Evolutionary conservation across 192 early-diverging fungal species (phyloP).

Genomic region (Rhizoclosmatium sp.): DNA sequence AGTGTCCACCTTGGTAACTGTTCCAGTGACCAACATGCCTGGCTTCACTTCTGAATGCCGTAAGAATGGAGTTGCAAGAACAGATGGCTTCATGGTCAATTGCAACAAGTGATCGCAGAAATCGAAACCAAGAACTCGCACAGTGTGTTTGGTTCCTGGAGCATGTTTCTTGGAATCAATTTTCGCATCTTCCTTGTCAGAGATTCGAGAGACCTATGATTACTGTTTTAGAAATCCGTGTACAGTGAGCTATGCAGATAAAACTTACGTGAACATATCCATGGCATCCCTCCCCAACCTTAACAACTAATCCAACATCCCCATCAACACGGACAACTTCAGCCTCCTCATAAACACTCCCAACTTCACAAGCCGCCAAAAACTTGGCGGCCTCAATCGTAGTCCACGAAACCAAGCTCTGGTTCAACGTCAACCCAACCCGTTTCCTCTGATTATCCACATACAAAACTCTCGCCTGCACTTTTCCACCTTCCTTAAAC

Average conservation of each 20-base stretch:
- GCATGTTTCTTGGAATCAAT: slow-evolving; percentile 60
- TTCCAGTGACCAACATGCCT: slow-evolving; percentile 65
- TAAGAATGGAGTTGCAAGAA: slow-evolving; percentile 76
- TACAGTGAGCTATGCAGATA: too few relatives aligned
- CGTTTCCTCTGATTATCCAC: slow-evolving; percentile 54
- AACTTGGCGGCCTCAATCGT: not conserved
- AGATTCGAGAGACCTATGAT: slow-evolving; percentile 66
- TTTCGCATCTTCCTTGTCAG: slow-evolving; percentile 67
- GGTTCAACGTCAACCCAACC: slow-evolving; percentile 48
- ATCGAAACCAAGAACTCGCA: slow-evolving; percentile 81
- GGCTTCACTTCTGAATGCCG: slow-evolving; percentile 71
- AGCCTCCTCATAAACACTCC: slow-evolving; percentile 68
- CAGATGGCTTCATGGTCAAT: slow-evolving; percentile 73
- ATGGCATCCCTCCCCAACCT: slow-evolving; percentile 47
- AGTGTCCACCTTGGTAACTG: slow-evolving; percentile 45
- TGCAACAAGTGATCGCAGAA: slow-evolving; percentile 77
- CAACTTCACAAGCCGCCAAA: not conserved
- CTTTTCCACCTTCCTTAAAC: slow-evolving; percentile 68
- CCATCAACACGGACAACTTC: slow-evolving; percentile 68
- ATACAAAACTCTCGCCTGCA: slow-evolving; percentile 78
- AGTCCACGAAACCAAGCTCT: slow-evolving; percentile 23
- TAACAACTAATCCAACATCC: slow-evolving; percentile 69
- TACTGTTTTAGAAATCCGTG: slow-evolving; percentile 20
- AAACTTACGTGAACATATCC: slow-evolving; percentile 70
- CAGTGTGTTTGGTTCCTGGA: slow-evolving; percentile 77